Conservation (phyloP, 495 filamentous ascomycete genomes). For the Daldinia caldariorum region DNA sequence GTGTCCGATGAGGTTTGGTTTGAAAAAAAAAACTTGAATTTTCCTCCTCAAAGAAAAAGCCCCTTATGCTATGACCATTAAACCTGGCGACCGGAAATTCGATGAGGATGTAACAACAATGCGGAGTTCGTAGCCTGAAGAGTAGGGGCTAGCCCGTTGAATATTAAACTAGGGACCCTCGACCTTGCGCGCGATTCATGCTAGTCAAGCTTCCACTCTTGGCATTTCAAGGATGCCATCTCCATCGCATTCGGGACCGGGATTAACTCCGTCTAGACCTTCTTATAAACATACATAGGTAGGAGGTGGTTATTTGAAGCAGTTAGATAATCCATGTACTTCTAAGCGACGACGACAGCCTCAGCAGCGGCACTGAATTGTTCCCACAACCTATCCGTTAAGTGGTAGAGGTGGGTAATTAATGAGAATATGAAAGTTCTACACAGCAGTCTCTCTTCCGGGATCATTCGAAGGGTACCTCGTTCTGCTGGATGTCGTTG, state of each 20-base stretch:
- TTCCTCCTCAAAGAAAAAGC: neutral
- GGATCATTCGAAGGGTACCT: conserved; percentile 17
- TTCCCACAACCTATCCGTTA: too few relatives aligned
- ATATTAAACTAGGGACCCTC: neutral
- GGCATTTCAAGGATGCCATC: neutral
- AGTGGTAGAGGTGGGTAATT: too few relatives aligned
- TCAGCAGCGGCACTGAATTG: neutral
- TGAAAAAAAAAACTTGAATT: neutral
- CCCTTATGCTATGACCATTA: neutral
- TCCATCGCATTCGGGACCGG: neutral
- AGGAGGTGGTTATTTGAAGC: neutral
- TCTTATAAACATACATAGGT: neutral
- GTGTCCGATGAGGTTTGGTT: neutral
- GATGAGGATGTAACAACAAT: neutral
- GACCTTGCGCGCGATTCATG: neutral
- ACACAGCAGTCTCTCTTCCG: neutral
- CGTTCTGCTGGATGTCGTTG: conserved; percentile 39
- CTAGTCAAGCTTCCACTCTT: neutral
- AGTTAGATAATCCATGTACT: neutral
- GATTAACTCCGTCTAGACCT: neutral
- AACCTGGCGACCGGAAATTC: neutral
- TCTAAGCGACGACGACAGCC: neutral
- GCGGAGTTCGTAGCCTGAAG: neutral
- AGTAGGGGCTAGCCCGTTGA: neutral
- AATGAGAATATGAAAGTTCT: neutral